phyloP scores from a whole-genome alignment of 2,329 filamentous ascomycete species.

The Verticillium zaregamsianum region DNA sequence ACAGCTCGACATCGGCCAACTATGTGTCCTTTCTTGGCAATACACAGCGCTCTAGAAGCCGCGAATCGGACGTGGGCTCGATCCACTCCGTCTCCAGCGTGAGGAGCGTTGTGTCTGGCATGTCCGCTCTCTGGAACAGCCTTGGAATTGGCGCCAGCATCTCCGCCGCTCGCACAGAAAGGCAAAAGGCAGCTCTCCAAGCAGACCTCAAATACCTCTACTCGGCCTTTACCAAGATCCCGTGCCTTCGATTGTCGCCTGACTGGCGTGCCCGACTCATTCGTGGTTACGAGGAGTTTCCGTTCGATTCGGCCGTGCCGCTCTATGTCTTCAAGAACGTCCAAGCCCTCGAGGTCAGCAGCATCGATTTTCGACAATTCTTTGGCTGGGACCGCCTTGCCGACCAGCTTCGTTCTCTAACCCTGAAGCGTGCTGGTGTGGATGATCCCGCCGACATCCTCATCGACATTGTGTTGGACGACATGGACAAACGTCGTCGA shows the following conservation, averaged over 20 bases:
- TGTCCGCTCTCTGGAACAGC: constrained; percentile 89
- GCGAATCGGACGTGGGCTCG: constrained; percentile 79
- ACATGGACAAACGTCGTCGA: constrained; percentile 87
- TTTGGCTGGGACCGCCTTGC: constrained; percentile 94
- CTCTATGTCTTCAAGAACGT: constrained; percentile 97
- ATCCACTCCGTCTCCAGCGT: constrained; percentile 96
- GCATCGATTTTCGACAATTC: constrained; percentile 94
- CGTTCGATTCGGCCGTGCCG: constrained; percentile 94
- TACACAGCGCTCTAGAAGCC: constrained; percentile 73
- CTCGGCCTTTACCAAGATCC: constrained; percentile 97
- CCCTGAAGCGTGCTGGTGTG: constrained; percentile 79
- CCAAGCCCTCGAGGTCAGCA: constrained; percentile 87
- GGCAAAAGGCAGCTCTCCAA: constrained; percentile 80
- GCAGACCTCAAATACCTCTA: constrained; percentile 94
- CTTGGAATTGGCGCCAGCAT: constrained; percentile 79
- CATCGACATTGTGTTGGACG: constrained; percentile 90
- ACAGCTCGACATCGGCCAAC: constrained; percentile 78
- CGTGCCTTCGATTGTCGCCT: constrained; percentile 82
- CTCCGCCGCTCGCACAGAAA: constrained; percentile 77
- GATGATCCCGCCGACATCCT: constrained; percentile 89
- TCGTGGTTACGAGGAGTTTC: constrained; percentile 92
- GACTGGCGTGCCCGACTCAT: constrained; percentile 90
- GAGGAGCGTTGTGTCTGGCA: constrained; percentile 93
- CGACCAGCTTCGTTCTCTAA: constrained; percentile 86
- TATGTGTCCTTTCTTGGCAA: constrained; percentile 94